These are phyloP conservation scores for Malus sylvestris DNA, from an alignment of 306 rosid genomes.

Conservation along the genomic window DNA sequence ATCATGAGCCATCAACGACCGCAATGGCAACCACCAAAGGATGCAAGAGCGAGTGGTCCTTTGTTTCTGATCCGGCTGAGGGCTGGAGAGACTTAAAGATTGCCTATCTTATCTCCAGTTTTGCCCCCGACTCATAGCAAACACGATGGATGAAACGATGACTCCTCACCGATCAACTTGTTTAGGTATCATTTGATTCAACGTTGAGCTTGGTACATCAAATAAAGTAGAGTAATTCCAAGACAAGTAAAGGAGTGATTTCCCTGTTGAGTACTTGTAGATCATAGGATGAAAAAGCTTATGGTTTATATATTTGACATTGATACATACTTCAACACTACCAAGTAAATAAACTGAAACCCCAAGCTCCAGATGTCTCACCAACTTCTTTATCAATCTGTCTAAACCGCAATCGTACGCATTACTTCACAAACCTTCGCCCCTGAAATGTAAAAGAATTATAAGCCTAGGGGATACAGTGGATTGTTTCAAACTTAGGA, in stretches of 20 bases:
- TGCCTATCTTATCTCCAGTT: conserved; percentile 12
- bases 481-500: background rate
- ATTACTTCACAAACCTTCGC: background rate
- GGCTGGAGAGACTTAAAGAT: conserved; percentile 39
- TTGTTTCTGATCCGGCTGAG: conserved; percentile 44
- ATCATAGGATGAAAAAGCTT: background rate
- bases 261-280: background rate
- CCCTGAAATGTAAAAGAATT: background rate
- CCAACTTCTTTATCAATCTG: background rate
- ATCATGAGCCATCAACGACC: conserved; percentile 1
- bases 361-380: background rate
- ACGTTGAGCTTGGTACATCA: background rate
- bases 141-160: conserved; percentile 19
- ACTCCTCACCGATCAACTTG: background rate
- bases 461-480: background rate
- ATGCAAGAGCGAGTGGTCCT: conserved; percentile 48
- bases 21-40: conserved; percentile 37
- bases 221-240: background rate
- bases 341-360: background rate
- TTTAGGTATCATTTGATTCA: background rate
- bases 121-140: conserved; percentile 26
- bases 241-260: background rate
- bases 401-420: background rate
- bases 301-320: background rate
- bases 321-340: background rate